phyloP scores from a whole-genome alignment of 441 rosid species.

The Cnidoscolus chayamansa region DNA sequence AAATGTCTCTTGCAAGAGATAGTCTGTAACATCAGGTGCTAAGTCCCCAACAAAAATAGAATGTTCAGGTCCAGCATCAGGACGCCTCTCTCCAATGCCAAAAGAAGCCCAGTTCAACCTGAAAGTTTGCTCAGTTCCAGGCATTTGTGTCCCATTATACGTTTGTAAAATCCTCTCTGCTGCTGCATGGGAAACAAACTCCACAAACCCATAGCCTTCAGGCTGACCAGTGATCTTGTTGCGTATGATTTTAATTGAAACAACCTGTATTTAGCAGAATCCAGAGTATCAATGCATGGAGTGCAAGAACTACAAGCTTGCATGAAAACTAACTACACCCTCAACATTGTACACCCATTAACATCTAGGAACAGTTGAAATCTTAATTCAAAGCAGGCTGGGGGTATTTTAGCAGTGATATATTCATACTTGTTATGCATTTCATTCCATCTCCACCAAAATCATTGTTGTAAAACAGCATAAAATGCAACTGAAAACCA shows the following conservation, averaged over 20 bases:
- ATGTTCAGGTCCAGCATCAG: constrained; percentile 86
- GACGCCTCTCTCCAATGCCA: constrained; percentile 80
- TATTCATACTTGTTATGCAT: no score
- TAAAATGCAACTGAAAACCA: not conserved
- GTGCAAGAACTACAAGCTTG: not conserved
- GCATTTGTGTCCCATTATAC: constrained; percentile 80
- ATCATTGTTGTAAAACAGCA: no score
- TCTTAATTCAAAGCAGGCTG: not conserved
- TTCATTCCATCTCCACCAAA: no score
- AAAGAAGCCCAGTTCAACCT: constrained; percentile 96
- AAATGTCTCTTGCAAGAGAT: constrained; percentile 88
- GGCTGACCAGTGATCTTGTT: constrained; percentile 89
- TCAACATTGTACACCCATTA: not conserved
- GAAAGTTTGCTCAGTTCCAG: constrained; percentile 72
- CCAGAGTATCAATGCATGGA: not conserved
- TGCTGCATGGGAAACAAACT: constrained; percentile 80
- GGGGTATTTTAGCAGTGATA: no score
- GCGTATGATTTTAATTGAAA: constrained; percentile 84
- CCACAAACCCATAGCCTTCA: constrained; percentile 95
- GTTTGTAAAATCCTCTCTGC: constrained; percentile 83
- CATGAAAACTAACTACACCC: not conserved
- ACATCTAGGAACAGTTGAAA: not conserved
- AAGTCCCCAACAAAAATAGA: constrained; percentile 95
- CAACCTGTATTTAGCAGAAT: constrained; percentile 40
- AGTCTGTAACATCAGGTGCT: constrained; percentile 88